Evolutionary conservation across 73 alveolate genomes (phyloP).

Genomic region (Paramecium sexaurelia): DNA sequence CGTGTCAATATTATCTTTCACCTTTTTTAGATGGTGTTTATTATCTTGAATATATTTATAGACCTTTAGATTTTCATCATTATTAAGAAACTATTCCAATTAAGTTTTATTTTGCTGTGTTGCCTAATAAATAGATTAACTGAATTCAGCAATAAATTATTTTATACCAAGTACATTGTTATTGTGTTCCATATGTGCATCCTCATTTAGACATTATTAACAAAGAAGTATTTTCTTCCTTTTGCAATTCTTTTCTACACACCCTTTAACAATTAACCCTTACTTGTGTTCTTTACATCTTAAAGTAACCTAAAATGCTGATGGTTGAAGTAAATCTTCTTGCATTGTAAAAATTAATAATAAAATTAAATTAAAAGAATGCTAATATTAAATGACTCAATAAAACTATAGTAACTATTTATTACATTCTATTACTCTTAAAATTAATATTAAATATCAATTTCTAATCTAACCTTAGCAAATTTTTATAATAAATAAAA

Average conservation of each 20-base stretch:
- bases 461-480: too few species aligned
- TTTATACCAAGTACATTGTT: conserved; percentile 4
- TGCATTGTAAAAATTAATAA: background rate
- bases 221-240: conserved; percentile 14
- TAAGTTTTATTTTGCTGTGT: background rate
- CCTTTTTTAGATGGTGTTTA: conserved; percentile 34
- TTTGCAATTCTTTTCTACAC: conserved; percentile 4
- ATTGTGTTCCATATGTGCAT: conserved; percentile 33
- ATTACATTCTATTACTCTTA: background rate
- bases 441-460: too few species aligned
- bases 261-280: conserved; percentile 24
- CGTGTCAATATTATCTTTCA: conserved; percentile 29
- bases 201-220: conserved; percentile 29
- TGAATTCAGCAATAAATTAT: conserved; percentile 32
- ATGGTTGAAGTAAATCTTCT: conserved; percentile 25
- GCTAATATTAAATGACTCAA: background rate
- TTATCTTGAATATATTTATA: conserved; percentile 29
- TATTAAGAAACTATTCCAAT: conserved; percentile 6
- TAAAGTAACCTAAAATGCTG: background rate
- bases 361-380: background rate
- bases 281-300: conserved; percentile 21
- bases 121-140: background rate
- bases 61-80: conserved; percentile 31
- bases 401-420: background rate
- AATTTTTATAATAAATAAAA: too few species aligned